Conservation (phyloP, 345 rosid species). For the Bruguiera gymnorhiza region DNA sequence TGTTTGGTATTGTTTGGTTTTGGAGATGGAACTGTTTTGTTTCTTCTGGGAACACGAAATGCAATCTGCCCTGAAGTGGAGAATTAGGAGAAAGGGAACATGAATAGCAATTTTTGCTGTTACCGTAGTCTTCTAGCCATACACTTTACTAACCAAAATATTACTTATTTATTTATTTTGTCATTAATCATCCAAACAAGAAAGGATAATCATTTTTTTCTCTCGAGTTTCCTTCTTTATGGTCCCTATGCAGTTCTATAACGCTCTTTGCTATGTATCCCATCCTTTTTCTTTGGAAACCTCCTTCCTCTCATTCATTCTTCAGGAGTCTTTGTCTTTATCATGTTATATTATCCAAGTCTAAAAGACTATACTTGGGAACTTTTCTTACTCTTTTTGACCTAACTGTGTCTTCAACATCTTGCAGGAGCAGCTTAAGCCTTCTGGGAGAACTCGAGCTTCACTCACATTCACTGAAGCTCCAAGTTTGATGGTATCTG, state of each 20-base stretch:
- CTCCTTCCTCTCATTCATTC: not conserved
- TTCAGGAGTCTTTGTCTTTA: not conserved
- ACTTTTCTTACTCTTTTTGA: not conserved
- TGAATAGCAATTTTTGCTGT: too few relatives aligned
- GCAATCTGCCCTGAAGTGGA: not conserved
- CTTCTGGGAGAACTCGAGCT: constrained; percentile 48
- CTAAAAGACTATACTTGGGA: not conserved
- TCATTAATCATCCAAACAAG: not conserved
- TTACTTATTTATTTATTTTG: too few relatives aligned
- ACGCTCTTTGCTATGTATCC: not conserved
- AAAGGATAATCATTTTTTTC: not conserved
- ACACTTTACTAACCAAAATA: too few relatives aligned
- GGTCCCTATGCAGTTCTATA: too few relatives aligned
- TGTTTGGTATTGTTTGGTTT: not conserved
- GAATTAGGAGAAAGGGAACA: too few relatives aligned
- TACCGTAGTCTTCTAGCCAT: too few relatives aligned
- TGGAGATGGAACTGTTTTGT: not conserved
- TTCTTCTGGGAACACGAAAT: not conserved
- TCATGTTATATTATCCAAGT: not conserved
- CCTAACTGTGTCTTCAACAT: constrained; percentile 5
- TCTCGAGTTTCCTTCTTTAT: too few relatives aligned
- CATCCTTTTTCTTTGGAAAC: not conserved
- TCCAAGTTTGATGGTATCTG: constrained; percentile 47
- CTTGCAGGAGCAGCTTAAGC: constrained; percentile 66
- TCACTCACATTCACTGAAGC: constrained; percentile 40